Conservation (phyloP, 1,284 basidiomycete species). For the Grifola frondosa region DNA sequence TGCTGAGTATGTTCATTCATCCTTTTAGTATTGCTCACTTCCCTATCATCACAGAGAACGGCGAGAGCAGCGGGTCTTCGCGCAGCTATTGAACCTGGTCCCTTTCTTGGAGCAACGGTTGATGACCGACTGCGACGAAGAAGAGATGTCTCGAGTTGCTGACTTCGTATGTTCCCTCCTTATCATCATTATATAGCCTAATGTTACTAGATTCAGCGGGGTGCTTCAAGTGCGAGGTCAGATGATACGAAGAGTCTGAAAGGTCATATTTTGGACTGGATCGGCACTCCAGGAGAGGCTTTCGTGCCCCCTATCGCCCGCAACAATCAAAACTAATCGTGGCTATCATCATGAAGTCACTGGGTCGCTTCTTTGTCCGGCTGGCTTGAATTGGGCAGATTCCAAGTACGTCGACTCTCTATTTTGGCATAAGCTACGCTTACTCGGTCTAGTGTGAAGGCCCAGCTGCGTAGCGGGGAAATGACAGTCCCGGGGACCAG, state of each 20-base stretch:
- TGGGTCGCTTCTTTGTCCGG: constrained; percentile 9
- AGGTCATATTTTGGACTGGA: constrained; percentile 14
- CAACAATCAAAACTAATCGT: constrained; percentile 6
- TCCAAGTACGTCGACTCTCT: no score
- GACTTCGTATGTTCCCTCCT: no score
- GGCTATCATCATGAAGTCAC: constrained; percentile 11
- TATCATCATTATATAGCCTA: no score
- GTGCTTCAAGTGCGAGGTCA: constrained; percentile 6
- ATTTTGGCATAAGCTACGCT: constrained; percentile 4
- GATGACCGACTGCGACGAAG: no score
- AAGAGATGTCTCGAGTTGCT: no score
- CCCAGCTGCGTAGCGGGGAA: constrained; percentile 2
- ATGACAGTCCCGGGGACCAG: constrained; percentile 7
- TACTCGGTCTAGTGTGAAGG: constrained; percentile 3
- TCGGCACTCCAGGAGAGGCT: constrained; percentile 3
- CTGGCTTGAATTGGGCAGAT: no score
- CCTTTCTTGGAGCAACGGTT: no score
- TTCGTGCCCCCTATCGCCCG: constrained; percentile 10
- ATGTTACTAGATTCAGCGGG: constrained; percentile 12
- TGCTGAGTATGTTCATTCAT: no score
- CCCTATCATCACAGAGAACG: no score
- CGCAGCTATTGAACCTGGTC: no score
- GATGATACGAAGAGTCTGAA: constrained; percentile 15
- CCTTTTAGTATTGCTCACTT: no score
- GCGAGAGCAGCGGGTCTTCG: no score